Base-by-base conservation (phyloP, 2,329 filamentous ascomycete species). In the Colletotrichum plurivorum region DNA sequence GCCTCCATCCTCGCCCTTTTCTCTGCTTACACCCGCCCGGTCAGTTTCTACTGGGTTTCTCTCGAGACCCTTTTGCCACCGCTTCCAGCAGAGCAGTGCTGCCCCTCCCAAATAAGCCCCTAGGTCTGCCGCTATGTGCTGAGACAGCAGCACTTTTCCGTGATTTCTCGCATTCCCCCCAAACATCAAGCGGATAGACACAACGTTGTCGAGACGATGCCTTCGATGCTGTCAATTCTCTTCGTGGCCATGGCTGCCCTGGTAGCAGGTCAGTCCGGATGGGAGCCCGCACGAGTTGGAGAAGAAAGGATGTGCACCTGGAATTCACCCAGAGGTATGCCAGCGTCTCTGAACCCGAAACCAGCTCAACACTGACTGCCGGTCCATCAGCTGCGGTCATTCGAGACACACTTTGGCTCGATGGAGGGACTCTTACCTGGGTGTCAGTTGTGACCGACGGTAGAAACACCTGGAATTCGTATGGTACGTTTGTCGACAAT, bases 381-480 rank as follows among this genome's bases (percentile, higher is more conserved):
- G 3, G 7, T 36, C 6, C 31, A 49, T 27, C 73, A 91, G 90
- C 84, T 70, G 85, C 86, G 45, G 78, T 90, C 3, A 78, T 92
- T 43, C 85, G 85, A 49, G 89, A 93, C 73, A 89, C 85, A 2
- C 79, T 92, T 16, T 93, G 91, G 74, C 77, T 93, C 22, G 90
- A 93, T 75, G 91, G 91, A 45, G 91, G 91, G 4, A 71, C 76
- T 49, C 76, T 91, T 12, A 83, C 71, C 68, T 92, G 90, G 89
- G 71, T 36, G n/a, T 41, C 79, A 41, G 83, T 31, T 84, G 3
- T 84, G 84, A 12, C 73, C 87, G 58, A 81, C 88, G 73, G 88
- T 86, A 3, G 70, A 74, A 6, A 73, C 51, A 78, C 10, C 31
- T 36, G 74, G 0, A 1, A 55, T 1, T 71, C 77, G 0, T 66